Percentiles rank a stretch among this genome's conserved stretches.
These are phyloP conservation scores for Schizochytrium sp. DNA, from an alignment of 108 stramenopile genomes.

Conservation along the genomic window DNA sequence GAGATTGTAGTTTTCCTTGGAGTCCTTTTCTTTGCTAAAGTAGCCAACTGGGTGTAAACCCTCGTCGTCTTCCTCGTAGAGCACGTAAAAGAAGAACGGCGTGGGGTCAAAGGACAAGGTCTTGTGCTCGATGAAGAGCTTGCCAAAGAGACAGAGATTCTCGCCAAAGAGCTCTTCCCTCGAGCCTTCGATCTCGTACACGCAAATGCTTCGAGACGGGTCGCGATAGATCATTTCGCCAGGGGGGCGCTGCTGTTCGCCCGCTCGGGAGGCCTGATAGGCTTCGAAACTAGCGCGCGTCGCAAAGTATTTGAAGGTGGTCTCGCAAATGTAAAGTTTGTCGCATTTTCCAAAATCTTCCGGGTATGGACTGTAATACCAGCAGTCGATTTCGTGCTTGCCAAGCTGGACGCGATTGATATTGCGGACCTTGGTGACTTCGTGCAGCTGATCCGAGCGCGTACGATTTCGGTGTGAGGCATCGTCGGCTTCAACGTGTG, in stretches of 20 bases:
- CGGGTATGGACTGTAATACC: conserved; percentile 97
- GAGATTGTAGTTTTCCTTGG: conserved; percentile 95
- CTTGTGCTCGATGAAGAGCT: conserved; percentile 99
- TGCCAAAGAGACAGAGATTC: conserved; percentile 92
- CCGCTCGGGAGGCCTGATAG: conserved; percentile 62
- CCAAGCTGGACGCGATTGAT: conserved; percentile 85
- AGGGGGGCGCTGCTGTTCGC: conserved; percentile 77
- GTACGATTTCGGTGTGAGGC: neutral
- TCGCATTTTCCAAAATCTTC: conserved; percentile 78
- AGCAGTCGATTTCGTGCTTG: conserved; percentile 75
- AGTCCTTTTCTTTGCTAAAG: conserved; percentile 97
- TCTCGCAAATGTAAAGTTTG: conserved; percentile 92
- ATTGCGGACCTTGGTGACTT: conserved; percentile 99
- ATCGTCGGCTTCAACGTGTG: neutral
- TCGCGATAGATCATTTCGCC: conserved; percentile 86
- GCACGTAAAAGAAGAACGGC: conserved; percentile 94
- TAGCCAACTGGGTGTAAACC: conserved; percentile 88
- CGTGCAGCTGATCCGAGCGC: conserved; percentile 38
- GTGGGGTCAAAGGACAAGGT: conserved; percentile 97
- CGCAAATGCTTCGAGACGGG: conserved; percentile 44
- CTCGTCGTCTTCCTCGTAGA: conserved; percentile 73
- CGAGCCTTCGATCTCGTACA: conserved; percentile 94
- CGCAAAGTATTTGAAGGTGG: conserved; percentile 79
- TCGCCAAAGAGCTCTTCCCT: conserved; percentile 85
- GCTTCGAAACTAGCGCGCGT: conserved; percentile 20